These are phyloP conservation scores for Carex parvula DNA, from an alignment of 176 grass and related monocot species.

Conservation along the genomic window DNA sequence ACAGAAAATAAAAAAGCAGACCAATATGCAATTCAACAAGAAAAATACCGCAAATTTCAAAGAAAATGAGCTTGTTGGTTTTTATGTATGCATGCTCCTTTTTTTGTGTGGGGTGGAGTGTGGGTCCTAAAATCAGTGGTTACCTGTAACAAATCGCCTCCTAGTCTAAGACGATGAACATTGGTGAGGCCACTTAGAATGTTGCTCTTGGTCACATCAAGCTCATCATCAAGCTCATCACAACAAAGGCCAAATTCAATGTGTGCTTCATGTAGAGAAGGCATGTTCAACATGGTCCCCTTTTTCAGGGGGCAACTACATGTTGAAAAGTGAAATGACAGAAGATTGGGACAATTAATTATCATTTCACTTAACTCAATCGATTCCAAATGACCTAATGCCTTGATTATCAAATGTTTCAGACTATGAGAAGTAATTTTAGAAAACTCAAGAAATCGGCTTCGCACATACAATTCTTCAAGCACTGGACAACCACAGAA, in stretches of 20 bases:
- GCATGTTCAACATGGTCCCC: not conserved
- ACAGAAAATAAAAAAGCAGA: not conserved
- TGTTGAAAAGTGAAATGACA: not conserved
- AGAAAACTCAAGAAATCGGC: not conserved
- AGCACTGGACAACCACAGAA: not conserved
- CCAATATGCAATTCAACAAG: not conserved
- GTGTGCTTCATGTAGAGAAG: not conserved
- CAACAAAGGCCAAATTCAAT: not conserved
- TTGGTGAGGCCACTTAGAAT: not conserved
- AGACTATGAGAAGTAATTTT: not conserved
- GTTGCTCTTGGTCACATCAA: not conserved
- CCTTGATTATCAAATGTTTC: not conserved
- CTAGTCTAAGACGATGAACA: not conserved
- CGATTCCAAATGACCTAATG: no score
- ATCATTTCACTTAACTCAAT: not conserved
- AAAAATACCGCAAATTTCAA: not conserved
- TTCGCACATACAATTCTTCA: not conserved
- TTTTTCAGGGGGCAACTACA: not conserved
- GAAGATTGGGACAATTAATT: not conserved
- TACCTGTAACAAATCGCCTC: not conserved
- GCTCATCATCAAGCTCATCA: not conserved
- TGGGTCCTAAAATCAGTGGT: not conserved
- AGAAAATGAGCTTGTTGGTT: not conserved
- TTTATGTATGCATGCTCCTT: no score
- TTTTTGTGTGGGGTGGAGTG: no score